Evolutionary conservation across 768 basidiomycete species (phyloP).

Genomic region (Xerocomellus intermedius): DNA sequence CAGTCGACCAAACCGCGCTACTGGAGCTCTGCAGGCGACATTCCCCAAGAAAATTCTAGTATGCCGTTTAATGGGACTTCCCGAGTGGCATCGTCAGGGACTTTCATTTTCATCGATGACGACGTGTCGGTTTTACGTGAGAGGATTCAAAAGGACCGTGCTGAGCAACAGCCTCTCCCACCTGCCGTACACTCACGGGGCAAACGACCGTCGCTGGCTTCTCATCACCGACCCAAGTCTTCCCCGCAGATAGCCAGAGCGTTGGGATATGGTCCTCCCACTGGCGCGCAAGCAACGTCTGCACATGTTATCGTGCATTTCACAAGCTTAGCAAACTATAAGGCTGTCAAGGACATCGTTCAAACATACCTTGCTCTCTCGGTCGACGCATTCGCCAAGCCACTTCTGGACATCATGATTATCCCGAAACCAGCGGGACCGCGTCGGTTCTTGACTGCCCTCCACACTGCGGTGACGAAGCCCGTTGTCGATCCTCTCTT

Average conservation of each 20-base stretch:
- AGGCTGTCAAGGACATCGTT: slow-evolving; percentile 79
- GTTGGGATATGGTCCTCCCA: slow-evolving; percentile 36
- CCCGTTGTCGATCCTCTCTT: slow-evolving; percentile 91
- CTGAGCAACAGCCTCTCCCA: slow-evolving; percentile 43
- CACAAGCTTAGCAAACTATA: slow-evolving; percentile 88
- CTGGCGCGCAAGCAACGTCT: slow-evolving; percentile 30
- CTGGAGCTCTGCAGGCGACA: slow-evolving; percentile 19
- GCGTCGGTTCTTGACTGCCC: slow-evolving; percentile 84
- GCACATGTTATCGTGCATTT: slow-evolving; percentile 72
- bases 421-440: slow-evolving; percentile 98
- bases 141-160: slow-evolving; percentile 65
- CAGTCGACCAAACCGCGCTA: slow-evolving; percentile 22
- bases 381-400: slow-evolving; percentile 43
- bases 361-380: slow-evolving; percentile 52
- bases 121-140: slow-evolving; percentile 78
- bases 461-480: slow-evolving; percentile 86
- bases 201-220: slow-evolving; percentile 67
- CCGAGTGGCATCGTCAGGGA: slow-evolving; percentile 33
- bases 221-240: slow-evolving; percentile 73
- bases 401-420: slow-evolving; percentile 88
- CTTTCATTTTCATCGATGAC: slow-evolving; percentile 92
- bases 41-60: slow-evolving; percentile 19
- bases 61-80: slow-evolving; percentile 20
- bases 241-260: slow-evolving; percentile 74
- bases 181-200: slow-evolving; percentile 41